A percentile compares a stretch with the other conserved stretches of the same genome.
Evolutionary conservation across 495 filamentous ascomycete genomes (phyloP).

Genomic region (Aspergillus saccharolyticus): DNA sequence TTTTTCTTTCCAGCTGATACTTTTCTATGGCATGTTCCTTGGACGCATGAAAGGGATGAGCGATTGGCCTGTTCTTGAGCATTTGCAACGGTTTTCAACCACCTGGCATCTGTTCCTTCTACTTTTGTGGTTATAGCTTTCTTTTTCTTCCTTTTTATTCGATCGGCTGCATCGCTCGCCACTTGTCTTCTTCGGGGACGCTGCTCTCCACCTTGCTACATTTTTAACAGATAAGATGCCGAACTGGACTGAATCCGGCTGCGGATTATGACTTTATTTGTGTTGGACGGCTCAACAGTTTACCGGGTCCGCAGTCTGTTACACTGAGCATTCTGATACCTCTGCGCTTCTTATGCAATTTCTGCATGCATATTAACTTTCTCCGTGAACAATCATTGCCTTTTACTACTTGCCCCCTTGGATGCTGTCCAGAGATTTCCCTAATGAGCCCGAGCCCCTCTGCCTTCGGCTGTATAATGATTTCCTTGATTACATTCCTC

Average conservation of each 20-base stretch:
- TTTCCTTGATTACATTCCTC: neutral
- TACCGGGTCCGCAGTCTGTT: neutral
- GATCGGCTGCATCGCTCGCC: conserved; percentile 3
- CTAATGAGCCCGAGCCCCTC: neutral
- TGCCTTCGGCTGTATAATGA: neutral
- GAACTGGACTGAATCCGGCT: neutral
- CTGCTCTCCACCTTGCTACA: conserved; percentile 10
- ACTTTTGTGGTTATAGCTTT: conserved; percentile 29
- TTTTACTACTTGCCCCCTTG: neutral
- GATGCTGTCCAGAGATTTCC: neutral
- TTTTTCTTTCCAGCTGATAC: conserved; percentile 22
- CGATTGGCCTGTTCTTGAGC: conserved; percentile 41
- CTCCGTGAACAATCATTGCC: neutral
- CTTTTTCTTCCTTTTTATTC: conserved; percentile 26
- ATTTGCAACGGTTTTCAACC: conserved; percentile 41
- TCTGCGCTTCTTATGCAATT: neutral
- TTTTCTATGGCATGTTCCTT: conserved; percentile 29
- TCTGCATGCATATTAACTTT: neutral
- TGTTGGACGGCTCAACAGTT: too few relatives aligned
- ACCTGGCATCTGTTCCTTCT: conserved; percentile 38
- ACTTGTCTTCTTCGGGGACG: neutral
- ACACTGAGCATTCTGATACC: conserved; percentile 3
- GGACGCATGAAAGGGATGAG: conserved; percentile 42
- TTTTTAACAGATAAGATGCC: conserved; percentile 7
- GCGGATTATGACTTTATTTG: neutral